A percentile compares a stretch with the other conserved stretches of the same genome.
These are phyloP conservation scores for Fusarium paranaense DNA, from an alignment of 2,329 filamentous ascomycete species.

Conservation along the genomic window DNA sequence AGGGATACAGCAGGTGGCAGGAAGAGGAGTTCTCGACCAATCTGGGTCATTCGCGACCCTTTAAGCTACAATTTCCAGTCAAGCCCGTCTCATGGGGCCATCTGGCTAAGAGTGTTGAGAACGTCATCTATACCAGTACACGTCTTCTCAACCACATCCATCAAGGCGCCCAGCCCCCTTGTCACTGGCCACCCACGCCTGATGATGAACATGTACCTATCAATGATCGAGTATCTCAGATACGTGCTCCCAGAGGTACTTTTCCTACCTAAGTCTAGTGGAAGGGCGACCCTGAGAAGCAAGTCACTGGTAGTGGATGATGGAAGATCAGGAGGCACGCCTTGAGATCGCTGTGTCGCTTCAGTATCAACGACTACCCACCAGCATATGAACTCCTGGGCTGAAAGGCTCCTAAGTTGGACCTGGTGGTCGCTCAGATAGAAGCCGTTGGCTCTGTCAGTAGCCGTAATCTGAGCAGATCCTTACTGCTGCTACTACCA, in stretches of 20 bases:
- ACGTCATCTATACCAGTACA: conserved; percentile 86
- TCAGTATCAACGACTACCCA: conserved; percentile 1
- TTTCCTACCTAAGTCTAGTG: conserved; percentile 56
- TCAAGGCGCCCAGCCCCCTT: conserved; percentile 69
- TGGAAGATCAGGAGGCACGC: conserved; percentile 36
- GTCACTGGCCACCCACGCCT: conserved; percentile 84
- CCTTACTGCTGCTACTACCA: not conserved
- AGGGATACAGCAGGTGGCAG: conserved; percentile 84
- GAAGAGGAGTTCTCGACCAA: conserved; percentile 75
- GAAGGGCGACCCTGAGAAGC: conserved; percentile 44
- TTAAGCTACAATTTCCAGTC: conserved; percentile 80
- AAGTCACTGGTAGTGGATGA: conserved; percentile 40
- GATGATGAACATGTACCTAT: conserved; percentile 80
- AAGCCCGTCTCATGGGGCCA: conserved; percentile 72
- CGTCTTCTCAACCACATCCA: conserved; percentile 70
- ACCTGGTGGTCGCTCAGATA: conserved; percentile 35
- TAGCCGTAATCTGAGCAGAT: conserved; percentile 36
- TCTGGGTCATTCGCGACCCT: conserved; percentile 80
- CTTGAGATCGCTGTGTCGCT: conserved; percentile 4
- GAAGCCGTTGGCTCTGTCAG: conserved; percentile 37
- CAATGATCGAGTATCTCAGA: conserved; percentile 76
- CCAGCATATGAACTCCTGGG: conserved; percentile 1
- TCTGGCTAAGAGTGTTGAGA: conserved; percentile 75
- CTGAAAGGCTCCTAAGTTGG: conserved; percentile 36
- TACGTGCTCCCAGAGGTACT: conserved; percentile 77